Conservation (phyloP, 139 green algal species). For the Closterium sp. region DNA sequence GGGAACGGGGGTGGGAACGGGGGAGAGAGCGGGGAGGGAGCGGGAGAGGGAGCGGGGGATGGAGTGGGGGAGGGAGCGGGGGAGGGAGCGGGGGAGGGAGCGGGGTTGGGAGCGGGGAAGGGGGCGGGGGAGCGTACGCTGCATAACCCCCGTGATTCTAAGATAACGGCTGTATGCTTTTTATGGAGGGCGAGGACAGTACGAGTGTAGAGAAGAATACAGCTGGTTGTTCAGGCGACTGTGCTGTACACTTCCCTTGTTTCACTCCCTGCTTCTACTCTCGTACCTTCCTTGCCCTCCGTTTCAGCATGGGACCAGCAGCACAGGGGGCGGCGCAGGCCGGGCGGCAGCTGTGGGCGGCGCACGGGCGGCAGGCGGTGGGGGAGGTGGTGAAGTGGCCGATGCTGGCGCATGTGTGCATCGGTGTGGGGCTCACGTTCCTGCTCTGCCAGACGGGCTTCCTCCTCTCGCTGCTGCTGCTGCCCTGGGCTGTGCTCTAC, state of each 20-base stretch:
- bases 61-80: conserved; percentile 3
- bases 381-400: background rate
- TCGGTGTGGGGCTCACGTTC: background rate
- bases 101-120: no score
- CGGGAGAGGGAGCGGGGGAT: background rate
- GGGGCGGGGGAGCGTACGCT: no score
- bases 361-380: background rate
- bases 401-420: background rate
- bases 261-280: background rate
- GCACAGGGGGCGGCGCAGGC: background rate
- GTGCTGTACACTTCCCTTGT: background rate
- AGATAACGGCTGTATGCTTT: no score
- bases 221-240: no score
- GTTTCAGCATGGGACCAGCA: background rate
- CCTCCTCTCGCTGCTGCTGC: background rate
- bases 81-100: background rate
- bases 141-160: no score
- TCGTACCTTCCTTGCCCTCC: background rate
- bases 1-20: no score
- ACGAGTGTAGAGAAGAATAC: no score
- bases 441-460: background rate
- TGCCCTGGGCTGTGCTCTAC: background rate
- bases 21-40: conserved; percentile 9
- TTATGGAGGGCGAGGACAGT: no score
- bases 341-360: background rate